Evolutionary conservation across 176 grass and related monocot genomes (phyloP).

Genomic region (sorghum (Sorghum bicolor)): Sorghum_bicolor_NCBIv3 NC_012873.2:58993001-58993500

Average conservation of each 20-base stretch:
- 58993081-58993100: slow-evolving; percentile 90
- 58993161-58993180: not conserved
- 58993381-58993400: not conserved
- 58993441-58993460: slow-evolving; percentile 55
- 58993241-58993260: not conserved
- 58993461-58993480: slow-evolving; percentile 90
- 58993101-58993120: slow-evolving; percentile 87
- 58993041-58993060: slow-evolving; percentile 87
- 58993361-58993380: not conserved
- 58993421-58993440: slow-evolving; percentile 16
- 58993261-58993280: not conserved
- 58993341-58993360: not conserved
- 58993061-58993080: slow-evolving; percentile 99
- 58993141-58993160: slow-evolving; percentile 37
- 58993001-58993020: slow-evolving; percentile 81
- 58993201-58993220: not conserved
- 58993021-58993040: slow-evolving; percentile 85
- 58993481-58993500: slow-evolving; percentile 84
- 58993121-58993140: slow-evolving; percentile 96
- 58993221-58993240: not conserved
- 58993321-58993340: not conserved
- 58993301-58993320: not conserved
- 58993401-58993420: not conserved
- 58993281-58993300: not conserved
- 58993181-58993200: not conserved